phyloP scores from a whole-genome alignment of 2,329 filamentous ascomycete genomes.

The Scedosporium aurantiacum region DNA sequence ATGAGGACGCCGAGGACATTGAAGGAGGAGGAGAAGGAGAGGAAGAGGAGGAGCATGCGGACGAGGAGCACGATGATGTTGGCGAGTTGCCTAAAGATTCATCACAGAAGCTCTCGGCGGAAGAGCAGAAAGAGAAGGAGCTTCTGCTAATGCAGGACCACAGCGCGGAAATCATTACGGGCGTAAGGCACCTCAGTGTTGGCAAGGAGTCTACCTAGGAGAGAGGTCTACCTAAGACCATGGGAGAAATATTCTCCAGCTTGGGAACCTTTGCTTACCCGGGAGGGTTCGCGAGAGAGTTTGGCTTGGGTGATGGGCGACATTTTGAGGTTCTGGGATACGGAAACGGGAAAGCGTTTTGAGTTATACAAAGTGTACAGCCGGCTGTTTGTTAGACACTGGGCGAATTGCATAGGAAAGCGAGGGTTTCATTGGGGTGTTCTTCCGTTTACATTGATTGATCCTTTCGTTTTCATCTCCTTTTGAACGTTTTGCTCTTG shows the following conservation, averaged over 20 bases:
- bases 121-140: background rate
- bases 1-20: constrained; percentile 25
- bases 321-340: background rate
- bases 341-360: background rate
- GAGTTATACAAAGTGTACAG: background rate
- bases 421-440: background rate
- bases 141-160: constrained; percentile 7
- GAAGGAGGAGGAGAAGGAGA: constrained; percentile 34
- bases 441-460: background rate
- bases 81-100: constrained; percentile 7
- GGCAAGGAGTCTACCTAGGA: constrained; percentile 2
- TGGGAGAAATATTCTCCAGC: background rate
- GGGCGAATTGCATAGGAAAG: constrained; percentile 3
- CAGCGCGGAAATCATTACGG: constrained; percentile 11
- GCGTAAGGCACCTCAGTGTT: constrained; percentile 11
- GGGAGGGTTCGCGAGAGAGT: background rate
- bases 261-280: background rate
- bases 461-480: background rate
- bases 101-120: background rate
- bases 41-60: constrained; percentile 20
- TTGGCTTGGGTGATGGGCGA: background rate
- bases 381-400: background rate
- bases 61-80: constrained; percentile 4
- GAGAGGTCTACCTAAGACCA: background rate
- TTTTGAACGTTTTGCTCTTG: background rate